Base-by-base conservation (phyloP, 2,329 filamentous ascomycete species). In the Curvularia sp. region DNA sequence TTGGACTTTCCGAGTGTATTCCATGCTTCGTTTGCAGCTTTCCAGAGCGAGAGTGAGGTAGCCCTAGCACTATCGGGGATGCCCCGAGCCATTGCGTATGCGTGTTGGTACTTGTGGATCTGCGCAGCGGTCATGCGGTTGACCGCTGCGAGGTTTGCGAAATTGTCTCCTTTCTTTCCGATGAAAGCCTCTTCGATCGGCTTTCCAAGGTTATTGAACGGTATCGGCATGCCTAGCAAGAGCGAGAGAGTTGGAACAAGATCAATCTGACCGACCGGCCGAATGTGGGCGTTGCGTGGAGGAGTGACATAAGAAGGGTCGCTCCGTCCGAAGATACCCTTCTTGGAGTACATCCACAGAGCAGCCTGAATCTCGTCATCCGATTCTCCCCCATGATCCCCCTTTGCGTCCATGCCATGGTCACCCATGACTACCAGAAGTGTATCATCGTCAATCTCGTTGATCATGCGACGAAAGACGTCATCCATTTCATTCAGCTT, bases 311-410 rank as follows among this genome's bases (percentile, higher is more conserved):
- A 84, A 5, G 86, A 84, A 3, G 86, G 80, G 48, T 86, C 82
- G 1, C 87, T 90, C 38, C 93, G 88, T 15, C 95, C 95, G 76
- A 99, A 99, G 9, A 91, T 77, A 0, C 88, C 87, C 67, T 87
- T 89, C 77, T 93, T 96, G 1, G 95, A 96, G 76, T 98, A 99
- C 93, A 99, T 96, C 94, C 95, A 99, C 46, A 99, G 78, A 2
- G 95, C 93, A 55, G 95, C 93, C 77, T 99, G 88, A 6, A 99
- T 87, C 76, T 99, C 95, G 64, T 98, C 93, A 67, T 97, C 92
- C 30, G 94, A 97, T 80, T 99, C 95, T 53, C 95, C 95, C n/a
- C 95, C 95, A 73, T 99, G 95, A 66, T 99, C 95, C 18, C 95
- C 95, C 80, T 99, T 98, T 60, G 86, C 82, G 76, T 99, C 95